Evolutionary conservation across 2,329 filamentous ascomycete genomes (phyloP), one percentile per base, ranked within the genome.

Genomic region (Ophiostoma perfectum): DNA sequence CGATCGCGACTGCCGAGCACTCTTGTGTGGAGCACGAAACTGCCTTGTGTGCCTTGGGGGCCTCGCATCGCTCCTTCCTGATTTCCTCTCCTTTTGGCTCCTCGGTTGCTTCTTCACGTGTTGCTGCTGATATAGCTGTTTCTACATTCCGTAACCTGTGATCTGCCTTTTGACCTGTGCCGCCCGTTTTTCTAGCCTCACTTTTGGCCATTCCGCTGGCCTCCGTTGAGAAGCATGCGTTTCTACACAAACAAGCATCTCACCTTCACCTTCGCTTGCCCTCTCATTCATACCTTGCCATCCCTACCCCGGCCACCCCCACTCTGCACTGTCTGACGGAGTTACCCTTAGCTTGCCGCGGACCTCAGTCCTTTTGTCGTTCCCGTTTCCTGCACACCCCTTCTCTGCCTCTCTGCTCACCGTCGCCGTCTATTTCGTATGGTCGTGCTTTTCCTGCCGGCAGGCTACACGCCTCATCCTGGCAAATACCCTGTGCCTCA

Each of bases 241-340:
- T 27, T 27, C 27, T 27, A 27, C 27, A 27, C 27, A 27, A 27
- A 27, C 27, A 27, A 27, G 27, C 49, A 55, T 27, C 49, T 55
- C 49, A 27, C 11, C 27, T 14, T 38, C 14, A 16, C 18, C 27
- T 9, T 58, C 42, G 42, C 42, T 58, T 27, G 49, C 14, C 18
- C 7, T 27, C 49, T 36, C 27, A 11, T 27, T 11, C n/a, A 14
- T 27, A 55, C 27, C 5, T 8, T 27, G n/a, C 27, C 45, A 49
- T 38, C 27, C 9, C 27, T 27, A 60, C 9, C 49, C 64, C 16
- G 18, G 18, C 60, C 8, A 8, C 47, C 67, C 52, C 64, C 44
- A 63, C 67, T 14, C 36, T 55, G 12, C 39, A 27, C 39, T 64
- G 67, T 66, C 67, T 69, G 27, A 58, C 65, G 65, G 60, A 66